phyloP scores from a whole-genome alignment of 805 yeast genomes.

The Starmera pachycereana region DNA sequence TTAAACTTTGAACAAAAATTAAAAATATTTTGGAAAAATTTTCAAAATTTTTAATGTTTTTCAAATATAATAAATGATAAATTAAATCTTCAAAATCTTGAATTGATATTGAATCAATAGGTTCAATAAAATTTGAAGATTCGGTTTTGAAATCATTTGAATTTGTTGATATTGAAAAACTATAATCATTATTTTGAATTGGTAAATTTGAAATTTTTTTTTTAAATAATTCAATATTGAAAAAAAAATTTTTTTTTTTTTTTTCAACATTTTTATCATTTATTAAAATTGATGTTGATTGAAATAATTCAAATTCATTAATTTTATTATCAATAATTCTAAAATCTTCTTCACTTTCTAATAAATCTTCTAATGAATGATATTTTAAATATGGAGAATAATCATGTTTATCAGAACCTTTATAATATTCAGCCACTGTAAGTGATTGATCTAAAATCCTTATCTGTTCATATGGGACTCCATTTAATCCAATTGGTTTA shows the following conservation, averaged over 20 bases:
- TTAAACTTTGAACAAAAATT: not conserved
- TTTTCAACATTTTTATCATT: too few relatives aligned
- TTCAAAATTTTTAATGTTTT: not conserved
- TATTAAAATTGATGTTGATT: too few relatives aligned
- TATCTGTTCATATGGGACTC: not conserved
- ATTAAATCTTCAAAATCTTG: not conserved
- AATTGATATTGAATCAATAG: too few relatives aligned
- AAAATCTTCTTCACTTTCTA: slow-evolving; percentile 13
- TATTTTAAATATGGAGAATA: slow-evolving; percentile 8
- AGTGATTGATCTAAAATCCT: slow-evolving; percentile 14
- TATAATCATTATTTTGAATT: not conserved
- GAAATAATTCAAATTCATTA: slow-evolving; percentile 4
- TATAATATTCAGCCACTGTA: slow-evolving; percentile 9
- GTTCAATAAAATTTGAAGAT: too few relatives aligned
- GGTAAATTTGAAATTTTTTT: not conserved
- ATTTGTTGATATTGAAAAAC: not conserved
- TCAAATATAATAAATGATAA: not conserved
- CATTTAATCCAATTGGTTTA: slow-evolving; percentile 4
- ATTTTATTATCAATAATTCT: slow-evolving; percentile 1
- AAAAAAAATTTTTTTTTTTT: too few relatives aligned
- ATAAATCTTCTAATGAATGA: slow-evolving; percentile 9
- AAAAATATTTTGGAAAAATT: not conserved
- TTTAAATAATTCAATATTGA: not conserved
- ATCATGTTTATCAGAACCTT: slow-evolving; percentile 9
- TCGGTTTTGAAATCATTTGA: too few relatives aligned